phyloP scores from a whole-genome alignment of 2,329 filamentous ascomycete species.

The Sclerotinia minor region DNA sequence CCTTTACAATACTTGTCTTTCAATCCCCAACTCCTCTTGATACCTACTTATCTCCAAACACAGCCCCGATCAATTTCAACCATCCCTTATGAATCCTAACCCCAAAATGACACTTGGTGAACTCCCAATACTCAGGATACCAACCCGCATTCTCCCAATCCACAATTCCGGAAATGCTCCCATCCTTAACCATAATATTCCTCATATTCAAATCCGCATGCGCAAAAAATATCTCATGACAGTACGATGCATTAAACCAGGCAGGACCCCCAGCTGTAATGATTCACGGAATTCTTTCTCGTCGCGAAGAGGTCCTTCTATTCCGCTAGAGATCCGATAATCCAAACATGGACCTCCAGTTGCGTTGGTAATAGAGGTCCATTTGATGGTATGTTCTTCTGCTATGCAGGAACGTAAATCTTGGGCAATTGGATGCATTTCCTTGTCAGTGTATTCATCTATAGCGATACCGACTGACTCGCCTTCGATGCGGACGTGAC shows the following conservation, averaged over 20 bases:
- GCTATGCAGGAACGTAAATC: neutral
- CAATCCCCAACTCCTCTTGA: neutral
- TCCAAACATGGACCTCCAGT: neutral
- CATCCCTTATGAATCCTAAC: neutral
- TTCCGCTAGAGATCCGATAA: neutral
- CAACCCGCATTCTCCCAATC: neutral
- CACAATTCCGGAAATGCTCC: neutral
- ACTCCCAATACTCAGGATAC: slow-evolving; percentile 4
- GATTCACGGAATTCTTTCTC: neutral
- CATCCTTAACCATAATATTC: neutral
- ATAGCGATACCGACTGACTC: neutral
- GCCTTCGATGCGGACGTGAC: neutral
- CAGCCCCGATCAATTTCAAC: neutral
- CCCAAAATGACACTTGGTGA: neutral
- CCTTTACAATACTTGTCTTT: neutral
- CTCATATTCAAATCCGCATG: neutral
- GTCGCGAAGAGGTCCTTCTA: neutral
- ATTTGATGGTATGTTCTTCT: neutral
- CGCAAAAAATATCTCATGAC: neutral
- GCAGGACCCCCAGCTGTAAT: neutral
- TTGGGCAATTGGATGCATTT: neutral
- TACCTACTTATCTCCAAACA: neutral
- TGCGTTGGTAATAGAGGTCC: neutral
- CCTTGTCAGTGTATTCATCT: neutral
- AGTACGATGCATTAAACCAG: neutral